Percentiles rank a stretch among this genome's conserved stretches.
These are phyloP conservation scores for Eremochloa ophiuroides DNA, from an alignment of 176 grass and related monocot species.

Conservation along the genomic window DNA sequence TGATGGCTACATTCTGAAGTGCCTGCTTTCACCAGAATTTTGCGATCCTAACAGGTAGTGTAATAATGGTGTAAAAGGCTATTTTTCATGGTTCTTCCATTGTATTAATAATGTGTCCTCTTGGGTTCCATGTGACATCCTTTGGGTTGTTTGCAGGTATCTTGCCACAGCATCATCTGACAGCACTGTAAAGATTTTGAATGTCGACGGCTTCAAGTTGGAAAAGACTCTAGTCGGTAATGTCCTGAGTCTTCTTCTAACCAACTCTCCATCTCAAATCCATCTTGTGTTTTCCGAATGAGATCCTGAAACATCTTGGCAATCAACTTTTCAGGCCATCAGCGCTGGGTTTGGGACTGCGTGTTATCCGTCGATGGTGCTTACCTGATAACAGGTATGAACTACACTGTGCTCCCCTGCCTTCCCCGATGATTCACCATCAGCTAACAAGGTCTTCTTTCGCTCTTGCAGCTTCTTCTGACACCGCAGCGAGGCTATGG, in stretches of 20 bases:
- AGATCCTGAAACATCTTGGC: not conserved
- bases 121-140: not conserved
- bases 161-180: conserved; percentile 92
- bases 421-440: not conserved
- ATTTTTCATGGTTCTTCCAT: not conserved
- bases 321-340: conserved; percentile 56
- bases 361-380: conserved; percentile 91
- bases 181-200: conserved; percentile 95
- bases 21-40: conserved; percentile 86
- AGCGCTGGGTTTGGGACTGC: conserved; percentile 93
- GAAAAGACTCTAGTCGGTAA: conserved; percentile 77
- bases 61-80: too few relatives aligned
- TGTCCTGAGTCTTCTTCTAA: not conserved
- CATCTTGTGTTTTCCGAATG: not conserved
- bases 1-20: conserved; percentile 68
- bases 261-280: not conserved
- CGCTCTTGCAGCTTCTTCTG: conserved; percentile 70
- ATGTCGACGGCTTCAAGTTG: conserved; percentile 95
- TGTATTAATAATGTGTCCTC: not conserved
- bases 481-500: conserved; percentile 74
- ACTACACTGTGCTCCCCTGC: not conserved
- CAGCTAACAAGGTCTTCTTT: not conserved
- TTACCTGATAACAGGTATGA: conserved; percentile 83
- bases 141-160: conserved; percentile 55
- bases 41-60: conserved; percentile 86